These are phyloP conservation scores for Verruconis gallopava DNA, from an alignment of 2,329 filamentous ascomycete species.

Conservation along the genomic window DNA sequence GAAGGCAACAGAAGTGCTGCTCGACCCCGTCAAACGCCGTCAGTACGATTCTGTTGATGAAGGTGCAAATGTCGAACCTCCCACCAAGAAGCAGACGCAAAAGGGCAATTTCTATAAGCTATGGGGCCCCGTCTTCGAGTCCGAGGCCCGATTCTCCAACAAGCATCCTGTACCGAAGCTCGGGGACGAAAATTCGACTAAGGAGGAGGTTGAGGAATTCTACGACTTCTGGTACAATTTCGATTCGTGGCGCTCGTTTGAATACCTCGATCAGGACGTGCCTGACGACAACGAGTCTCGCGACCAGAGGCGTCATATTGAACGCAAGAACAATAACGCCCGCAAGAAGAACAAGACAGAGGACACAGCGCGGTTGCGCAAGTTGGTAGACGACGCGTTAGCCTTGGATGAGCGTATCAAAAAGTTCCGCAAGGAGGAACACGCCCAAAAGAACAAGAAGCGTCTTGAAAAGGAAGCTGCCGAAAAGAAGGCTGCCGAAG, in stretches of 20 bases:
- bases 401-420: conserved; percentile 90
- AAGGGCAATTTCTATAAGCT: conserved; percentile 92
- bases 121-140: conserved; percentile 80
- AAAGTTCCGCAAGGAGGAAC: conserved; percentile 85
- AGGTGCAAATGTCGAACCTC: conserved; percentile 80
- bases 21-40: conserved; percentile 80
- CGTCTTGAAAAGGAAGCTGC: conserved; percentile 79
- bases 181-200: conserved; percentile 69
- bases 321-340: conserved; percentile 95
- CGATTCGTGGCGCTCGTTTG: conserved; percentile 93
- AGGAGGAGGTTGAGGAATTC: conserved; percentile 85
- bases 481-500: conserved; percentile 75
- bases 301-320: conserved; percentile 95
- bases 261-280: conserved; percentile 97
- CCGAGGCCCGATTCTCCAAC: conserved; percentile 88
- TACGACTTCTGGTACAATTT: conserved; percentile 99
- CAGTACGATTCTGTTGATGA: conserved; percentile 98
- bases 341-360: conserved; percentile 99
- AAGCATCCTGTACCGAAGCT: conserved; percentile 76
- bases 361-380: conserved; percentile 81
- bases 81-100: conserved; percentile 76
- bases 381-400: conserved; percentile 76
- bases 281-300: conserved; percentile 98
- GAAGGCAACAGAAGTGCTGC: conserved; percentile 86
- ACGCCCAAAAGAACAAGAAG: conserved; percentile 94